Percentiles rank a stretch among this genome's conserved stretches.
phyloP scores from a whole-genome alignment of 2,329 filamentous ascomycete genomes.

The Pseudogymnoascus sp. region DNA sequence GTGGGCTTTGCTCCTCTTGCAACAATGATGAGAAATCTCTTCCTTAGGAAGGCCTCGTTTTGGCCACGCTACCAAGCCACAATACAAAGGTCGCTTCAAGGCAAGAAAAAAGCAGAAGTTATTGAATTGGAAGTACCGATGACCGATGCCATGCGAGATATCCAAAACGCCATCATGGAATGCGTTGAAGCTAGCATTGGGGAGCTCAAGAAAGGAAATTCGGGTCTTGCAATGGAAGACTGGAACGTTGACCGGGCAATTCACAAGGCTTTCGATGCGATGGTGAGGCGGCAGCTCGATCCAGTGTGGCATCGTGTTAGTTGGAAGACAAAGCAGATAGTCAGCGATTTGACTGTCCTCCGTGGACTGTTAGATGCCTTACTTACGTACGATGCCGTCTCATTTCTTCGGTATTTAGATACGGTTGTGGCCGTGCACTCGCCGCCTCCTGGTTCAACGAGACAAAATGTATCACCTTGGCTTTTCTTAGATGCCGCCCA shows the following conservation, averaged over 20 bases:
- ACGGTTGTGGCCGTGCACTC: conserved; percentile 87
- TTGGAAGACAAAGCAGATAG: conserved; percentile 91
- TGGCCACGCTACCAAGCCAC: conserved; percentile 92
- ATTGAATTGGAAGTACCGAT: conserved; percentile 95
- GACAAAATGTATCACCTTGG: conserved; percentile 89
- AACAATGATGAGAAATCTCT: conserved; percentile 87
- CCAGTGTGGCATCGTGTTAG: conserved; percentile 96
- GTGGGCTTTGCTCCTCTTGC: conserved; percentile 80
- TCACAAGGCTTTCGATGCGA: conserved; percentile 83
- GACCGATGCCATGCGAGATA: conserved; percentile 87
- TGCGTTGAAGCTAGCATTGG: conserved; percentile 93
- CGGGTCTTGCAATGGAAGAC: conserved; percentile 87
- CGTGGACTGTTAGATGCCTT: conserved; percentile 74
- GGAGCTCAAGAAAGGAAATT: conserved; percentile 85
- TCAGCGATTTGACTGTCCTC: conserved; percentile 76
- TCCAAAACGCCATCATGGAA: conserved; percentile 90
- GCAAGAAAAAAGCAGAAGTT: conserved; percentile 87
- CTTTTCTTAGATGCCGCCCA: conserved; percentile 91
- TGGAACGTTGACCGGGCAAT: conserved; percentile 93
- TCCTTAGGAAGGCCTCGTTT: conserved; percentile 76
- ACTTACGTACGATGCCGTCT: conserved; percentile 79
- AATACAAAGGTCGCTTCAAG: conserved; percentile 82
- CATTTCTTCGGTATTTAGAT: conserved; percentile 86
- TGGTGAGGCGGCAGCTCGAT: conserved; percentile 81
- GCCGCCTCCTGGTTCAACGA: conserved; percentile 76